Evolutionary conservation across 345 rosid genomes (phyloP), one percentile per base, ranked within the genome.

Genomic region (Pugionium cornutum): DNA sequence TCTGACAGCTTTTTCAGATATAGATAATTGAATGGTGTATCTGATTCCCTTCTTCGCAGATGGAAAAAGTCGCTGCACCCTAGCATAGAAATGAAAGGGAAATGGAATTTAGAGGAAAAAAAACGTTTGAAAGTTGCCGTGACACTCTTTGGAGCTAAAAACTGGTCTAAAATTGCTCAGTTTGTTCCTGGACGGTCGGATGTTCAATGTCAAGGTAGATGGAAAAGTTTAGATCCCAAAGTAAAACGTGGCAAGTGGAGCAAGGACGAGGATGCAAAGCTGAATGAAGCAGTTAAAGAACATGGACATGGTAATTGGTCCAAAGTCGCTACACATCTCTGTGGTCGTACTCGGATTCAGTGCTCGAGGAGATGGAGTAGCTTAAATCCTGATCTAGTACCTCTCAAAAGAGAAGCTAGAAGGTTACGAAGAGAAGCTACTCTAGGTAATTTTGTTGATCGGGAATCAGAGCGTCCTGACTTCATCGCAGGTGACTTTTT

Each of bases 281-380:
- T 89, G 69, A 77, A 74, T 55, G 82, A 75, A 45, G 95, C 89
- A 31, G 47, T 81, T 64, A 18, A 18, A 18, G 18, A 18, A 18
- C 18, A 18, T 18, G 18, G 18, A 18, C 18, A 18, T 18, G 18
- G 72, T 73, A 43, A 36, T 5, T 91, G 98, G 98, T 64, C 87
- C 34, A 85, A 79, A 74, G 72, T 91, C 51, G 89, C 98, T 67
- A 59, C 81, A 37, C 58, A 40, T 62, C 34, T 91, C 55, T 39
- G 78, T 62, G 60, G 81, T 53, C 89, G 96, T 50, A 91, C 90
- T 2, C 86, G 87, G 58, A 83, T 66, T 49, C 83, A 82, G 65
- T 91, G 98, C 70, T 56, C 62, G 69, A 89, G 89, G 92, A 80
- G 90, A 76, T 91, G 96, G 95, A 82, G 76, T 78, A 55, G 3